phyloP scores from a whole-genome alignment of 2,329 filamentous ascomycete species.

The Penicillium sp. region DNA sequence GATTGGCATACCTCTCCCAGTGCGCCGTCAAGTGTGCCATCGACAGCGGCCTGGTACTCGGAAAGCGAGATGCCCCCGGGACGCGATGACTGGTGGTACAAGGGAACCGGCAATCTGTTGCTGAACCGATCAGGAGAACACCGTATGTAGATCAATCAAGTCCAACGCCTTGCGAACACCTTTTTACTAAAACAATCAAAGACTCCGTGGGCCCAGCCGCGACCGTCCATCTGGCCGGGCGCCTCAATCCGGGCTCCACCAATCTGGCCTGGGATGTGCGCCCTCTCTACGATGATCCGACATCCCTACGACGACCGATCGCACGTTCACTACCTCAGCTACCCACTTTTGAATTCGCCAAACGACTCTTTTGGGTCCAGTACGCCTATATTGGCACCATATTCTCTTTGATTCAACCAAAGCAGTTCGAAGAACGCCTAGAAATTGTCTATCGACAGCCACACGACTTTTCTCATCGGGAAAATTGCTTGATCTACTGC shows the following conservation, averaged over 20 bases:
- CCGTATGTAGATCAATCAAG: conserved; percentile 26
- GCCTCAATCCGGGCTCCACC: conserved; percentile 38
- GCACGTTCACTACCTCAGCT: conserved; percentile 43
- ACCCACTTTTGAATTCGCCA: conserved; percentile 56
- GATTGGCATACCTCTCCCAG: conserved; percentile 8
- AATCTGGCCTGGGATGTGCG: conserved; percentile 43
- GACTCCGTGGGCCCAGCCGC: conserved; percentile 42
- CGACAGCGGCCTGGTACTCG: conserved; percentile 23
- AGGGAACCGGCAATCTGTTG: conserved; percentile 41
- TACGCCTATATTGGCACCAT: conserved; percentile 63
- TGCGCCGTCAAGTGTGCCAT: conserved; percentile 18
- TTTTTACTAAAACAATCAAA: conserved; percentile 6
- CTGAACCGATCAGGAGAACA: conserved; percentile 43
- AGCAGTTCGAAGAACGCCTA: conserved; percentile 53
- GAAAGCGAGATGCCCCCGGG: conserved; percentile 32
- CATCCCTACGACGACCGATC: conserved; percentile 35
- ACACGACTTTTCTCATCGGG: conserved; percentile 49
- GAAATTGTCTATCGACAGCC: conserved; percentile 49
- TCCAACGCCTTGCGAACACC: neutral
- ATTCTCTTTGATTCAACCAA: conserved; percentile 56
- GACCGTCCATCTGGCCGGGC: conserved; percentile 42
- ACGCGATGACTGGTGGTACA: conserved; percentile 47
- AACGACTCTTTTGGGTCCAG: conserved; percentile 56
- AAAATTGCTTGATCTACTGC: conserved; percentile 56
- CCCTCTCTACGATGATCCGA: conserved; percentile 41